phyloP scores from a whole-genome alignment of 345 rosid species.

The Eucalyptus dawsonii region DNA sequence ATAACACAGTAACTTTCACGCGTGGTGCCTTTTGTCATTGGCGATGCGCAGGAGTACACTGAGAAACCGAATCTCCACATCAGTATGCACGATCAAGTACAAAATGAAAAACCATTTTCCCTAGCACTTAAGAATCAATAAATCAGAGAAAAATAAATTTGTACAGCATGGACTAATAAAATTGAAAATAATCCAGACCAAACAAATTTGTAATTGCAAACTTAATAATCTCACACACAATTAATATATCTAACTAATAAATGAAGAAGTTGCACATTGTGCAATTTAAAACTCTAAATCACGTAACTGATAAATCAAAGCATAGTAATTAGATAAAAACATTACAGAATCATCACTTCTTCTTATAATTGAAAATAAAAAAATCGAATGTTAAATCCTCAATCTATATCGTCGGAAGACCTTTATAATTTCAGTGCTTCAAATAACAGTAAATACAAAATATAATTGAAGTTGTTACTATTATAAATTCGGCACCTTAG shows the following conservation, averaged over 20 bases:
- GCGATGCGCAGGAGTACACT: not conserved
- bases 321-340: not conserved
- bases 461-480: not conserved
- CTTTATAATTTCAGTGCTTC: not conserved
- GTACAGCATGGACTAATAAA: not conserved
- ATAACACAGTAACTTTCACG: not conserved
- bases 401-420: not conserved
- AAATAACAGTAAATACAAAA: not conserved
- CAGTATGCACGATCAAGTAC: not conserved
- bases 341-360: not conserved
- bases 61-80: not conserved
- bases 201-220: not conserved
- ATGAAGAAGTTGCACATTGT: not conserved
- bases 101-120: not conserved
- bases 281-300: not conserved
- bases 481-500: not conserved
- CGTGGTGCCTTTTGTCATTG: not conserved
- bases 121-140: not conserved
- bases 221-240: not conserved
- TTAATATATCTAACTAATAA: not conserved
- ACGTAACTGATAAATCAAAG: not conserved
- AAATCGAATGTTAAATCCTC: not conserved
- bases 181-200: not conserved
- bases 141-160: not conserved
- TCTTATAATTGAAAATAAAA: not conserved